These are phyloP conservation scores for Acidiella bohemica DNA, from an alignment of 495 filamentous ascomycete genomes.

Conservation along the genomic window DNA sequence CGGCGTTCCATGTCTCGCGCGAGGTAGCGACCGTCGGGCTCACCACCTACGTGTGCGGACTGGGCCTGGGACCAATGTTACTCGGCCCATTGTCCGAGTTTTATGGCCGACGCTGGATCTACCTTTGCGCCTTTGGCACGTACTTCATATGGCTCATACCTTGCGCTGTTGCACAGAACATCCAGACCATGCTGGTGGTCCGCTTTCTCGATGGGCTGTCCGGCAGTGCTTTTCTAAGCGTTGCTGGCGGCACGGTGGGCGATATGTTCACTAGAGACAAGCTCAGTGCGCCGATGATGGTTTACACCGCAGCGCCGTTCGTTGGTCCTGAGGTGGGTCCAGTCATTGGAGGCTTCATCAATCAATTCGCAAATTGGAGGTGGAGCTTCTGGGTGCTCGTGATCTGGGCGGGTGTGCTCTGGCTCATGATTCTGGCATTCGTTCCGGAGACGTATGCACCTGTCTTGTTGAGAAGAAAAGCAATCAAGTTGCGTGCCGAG, in stretches of 20 bases:
- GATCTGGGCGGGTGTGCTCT: slow-evolving; percentile 59
- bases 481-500: slow-evolving; percentile 52
- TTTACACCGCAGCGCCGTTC: slow-evolving; percentile 60
- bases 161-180: slow-evolving; percentile 72
- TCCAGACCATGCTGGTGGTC: slow-evolving; percentile 65
- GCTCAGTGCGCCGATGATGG: slow-evolving; percentile 54
- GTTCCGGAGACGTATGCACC: slow-evolving; percentile 89
- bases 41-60: slow-evolving; percentile 34
- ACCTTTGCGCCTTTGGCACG: slow-evolving; percentile 59
- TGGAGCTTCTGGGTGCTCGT: slow-evolving; percentile 85
- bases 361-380: slow-evolving; percentile 48
- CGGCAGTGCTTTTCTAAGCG: slow-evolving; percentile 73
- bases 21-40: slow-evolving; percentile 67
- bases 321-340: slow-evolving; percentile 40
- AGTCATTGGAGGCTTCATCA: slow-evolving; percentile 59
- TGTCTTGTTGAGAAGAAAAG: slow-evolving; percentile 62
- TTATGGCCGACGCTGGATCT: slow-evolving; percentile 77
- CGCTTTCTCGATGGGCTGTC: slow-evolving; percentile 78
- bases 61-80: slow-evolving; percentile 59
- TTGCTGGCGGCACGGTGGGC: slow-evolving; percentile 82
- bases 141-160: slow-evolving; percentile 84
- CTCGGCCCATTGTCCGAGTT: slow-evolving; percentile 64
- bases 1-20: slow-evolving; percentile 57
- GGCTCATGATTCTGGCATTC: slow-evolving; percentile 50
- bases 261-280: slow-evolving; percentile 71